phyloP scores from a whole-genome alignment of 495 filamentous ascomycete genomes.

The Penicillium mononematosum region DNA sequence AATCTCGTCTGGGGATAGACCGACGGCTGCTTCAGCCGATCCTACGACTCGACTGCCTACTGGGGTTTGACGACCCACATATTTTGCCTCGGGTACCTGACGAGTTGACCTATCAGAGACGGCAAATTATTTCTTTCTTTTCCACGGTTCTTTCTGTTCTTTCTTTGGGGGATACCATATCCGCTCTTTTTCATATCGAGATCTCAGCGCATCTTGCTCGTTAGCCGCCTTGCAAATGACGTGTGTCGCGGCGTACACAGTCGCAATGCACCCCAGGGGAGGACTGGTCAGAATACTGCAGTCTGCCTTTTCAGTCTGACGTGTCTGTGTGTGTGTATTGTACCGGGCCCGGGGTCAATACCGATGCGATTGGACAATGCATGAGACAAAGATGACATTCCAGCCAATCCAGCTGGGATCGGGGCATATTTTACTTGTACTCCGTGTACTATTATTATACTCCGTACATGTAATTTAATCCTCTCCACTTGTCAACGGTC shows the following conservation, averaged over 20 bases:
- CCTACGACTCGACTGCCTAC: background rate
- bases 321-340: background rate
- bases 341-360: background rate
- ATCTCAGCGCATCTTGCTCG: background rate
- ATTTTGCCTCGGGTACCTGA: conserved; percentile 7
- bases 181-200: background rate
- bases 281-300: conserved; percentile 11
- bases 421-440: background rate
- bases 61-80: background rate
- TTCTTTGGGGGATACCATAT: conserved; percentile 8
- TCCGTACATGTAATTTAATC: background rate
- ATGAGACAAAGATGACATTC: background rate
- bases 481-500: conserved; percentile 6
- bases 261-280: background rate
- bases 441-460: background rate
- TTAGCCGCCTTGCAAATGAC: conserved; percentile 3
- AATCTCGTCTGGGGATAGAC: background rate
- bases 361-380: conserved; percentile 5
- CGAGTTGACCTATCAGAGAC: background rate
- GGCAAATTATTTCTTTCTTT: background rate
- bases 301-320: conserved; percentile 5
- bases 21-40: conserved; percentile 7
- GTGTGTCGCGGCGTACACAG: background rate
- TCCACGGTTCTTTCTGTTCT: background rate
- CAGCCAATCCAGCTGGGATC: conserved; percentile 2